Evolutionary conservation across 805 yeast species (phyloP), one percentile per base, ranked within the genome.

Genomic region (Candida andamanensis): DNA sequence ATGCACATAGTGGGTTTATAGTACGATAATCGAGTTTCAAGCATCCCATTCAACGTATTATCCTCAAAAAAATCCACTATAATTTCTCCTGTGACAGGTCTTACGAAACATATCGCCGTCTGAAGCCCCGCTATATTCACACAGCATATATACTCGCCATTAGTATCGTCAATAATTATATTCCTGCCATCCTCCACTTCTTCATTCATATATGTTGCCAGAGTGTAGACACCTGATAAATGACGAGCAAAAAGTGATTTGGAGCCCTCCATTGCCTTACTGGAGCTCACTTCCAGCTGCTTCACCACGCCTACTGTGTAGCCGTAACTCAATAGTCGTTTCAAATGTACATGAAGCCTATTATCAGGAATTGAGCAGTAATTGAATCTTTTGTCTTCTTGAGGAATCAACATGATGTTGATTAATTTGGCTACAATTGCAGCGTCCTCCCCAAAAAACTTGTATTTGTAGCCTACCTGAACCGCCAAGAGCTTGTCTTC

Each of bases 381-480:
- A 0, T 95, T 90, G 46, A 85, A 79, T 35, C 72, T 69, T 30
- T 71, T 72, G 35, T 81, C 83, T 0, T 61, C 61, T n/a, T 70
- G 69, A 0, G 83, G 82, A 1, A 85, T 66, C 15, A 81, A 63
- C 76, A 78, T 78, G 25, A 85, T 81, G 38, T 81, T 78, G 20
- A 87, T 55, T 9, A 80, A 67, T 29, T 67, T 60, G 9, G 94
- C 70, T 0, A 80, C 95, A 4, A 62, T 59, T 10, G 64, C 67
- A 0, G 97, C 97, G 57, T 90, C 97, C 33, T 78, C 70, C 1
- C 95, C 95, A 52, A 76, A 85, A 39, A 89, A 79, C 48, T 84
- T 85, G 59, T 78, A 92, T 54, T 86, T 87, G 60, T 90, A 92
- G 0, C 98, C 98, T 3, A 85, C 94, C 52, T 92, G 92, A 16